Evolutionary conservation across 1,284 basidiomycete genomes (phyloP), one percentile per base, ranked within the genome.

Genomic region (Ustilago lituana): DNA sequence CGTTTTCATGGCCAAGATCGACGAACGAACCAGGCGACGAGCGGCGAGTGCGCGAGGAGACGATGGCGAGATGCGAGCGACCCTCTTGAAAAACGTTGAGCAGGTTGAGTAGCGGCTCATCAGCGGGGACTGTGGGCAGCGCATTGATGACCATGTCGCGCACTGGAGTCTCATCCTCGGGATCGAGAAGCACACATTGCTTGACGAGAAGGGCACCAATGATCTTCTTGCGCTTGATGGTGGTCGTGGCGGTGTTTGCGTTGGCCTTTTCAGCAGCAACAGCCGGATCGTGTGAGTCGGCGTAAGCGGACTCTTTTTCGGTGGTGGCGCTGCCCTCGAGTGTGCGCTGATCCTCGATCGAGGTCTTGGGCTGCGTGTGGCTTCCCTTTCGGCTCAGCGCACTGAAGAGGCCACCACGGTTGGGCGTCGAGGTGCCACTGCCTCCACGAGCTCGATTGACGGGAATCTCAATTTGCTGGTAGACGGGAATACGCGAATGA

Each of bases 81-180:
- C 93, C 93, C 78, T 94, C 92, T 81, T 94, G 93, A 83, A 95
- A 95, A 62, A 87, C 90, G 81, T 94, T 93, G 49, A 95, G 86
- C 68, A 94, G 91, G 35, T 91, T 89, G 19, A 94, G 87, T 5
- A 95, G 85, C 19, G 92, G 88, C 81, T 94, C 91, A 73, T 94
- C 91, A 54, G 88, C 89, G 1, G 92, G 90, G 1, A 94, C 91
- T 39, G 90, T 90, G 0, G 90, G 91, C 3, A 94, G 89, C 70
- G 90, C 91, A 83, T 94, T 94, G 61, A 80, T 78, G 24, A 78
- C 61, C 74, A 81, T 72, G 29, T 80, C 77, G 38, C 66, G 68
- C 14, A 81, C 73, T 8, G 79, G 82, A 5, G 77, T 71, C 22
- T 80, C 78, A 41, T 82, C 90, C 82, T 91, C 91, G 2, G 93